Evolutionary conservation across 129 eudicot genomes (phyloP).

Genomic region (Flaveria ramosissima): DNA sequence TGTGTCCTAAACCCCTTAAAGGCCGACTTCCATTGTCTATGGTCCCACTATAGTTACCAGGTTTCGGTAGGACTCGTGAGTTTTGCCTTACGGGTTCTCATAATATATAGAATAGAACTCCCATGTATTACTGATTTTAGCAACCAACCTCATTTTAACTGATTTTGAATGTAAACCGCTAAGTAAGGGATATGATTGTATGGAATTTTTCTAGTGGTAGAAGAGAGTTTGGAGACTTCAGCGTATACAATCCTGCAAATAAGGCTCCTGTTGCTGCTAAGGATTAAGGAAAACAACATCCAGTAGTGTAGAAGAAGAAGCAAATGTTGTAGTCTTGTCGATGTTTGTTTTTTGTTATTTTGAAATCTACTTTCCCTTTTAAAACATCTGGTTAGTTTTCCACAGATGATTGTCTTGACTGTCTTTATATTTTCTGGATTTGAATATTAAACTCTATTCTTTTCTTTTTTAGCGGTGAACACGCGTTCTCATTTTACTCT

Average conservation of each 20-base stretch:
- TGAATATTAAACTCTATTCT: background rate
- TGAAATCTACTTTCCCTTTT: background rate
- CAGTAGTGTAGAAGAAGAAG: slow-evolving; percentile 1
- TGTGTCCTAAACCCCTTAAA: background rate
- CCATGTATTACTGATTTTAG: background rate
- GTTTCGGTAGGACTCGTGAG: background rate
- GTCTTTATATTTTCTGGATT: background rate
- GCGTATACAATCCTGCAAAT: slow-evolving; percentile 71
- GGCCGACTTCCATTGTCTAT: no score
- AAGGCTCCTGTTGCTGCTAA: slow-evolving; percentile 33
- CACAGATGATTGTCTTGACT: background rate
- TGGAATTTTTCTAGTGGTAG: slow-evolving; percentile 71
- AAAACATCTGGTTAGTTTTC: background rate
- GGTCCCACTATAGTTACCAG: no score
- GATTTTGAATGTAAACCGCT: background rate
- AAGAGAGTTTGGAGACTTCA: slow-evolving; percentile 90
- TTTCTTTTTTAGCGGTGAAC: no score
- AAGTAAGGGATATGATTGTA: slow-evolving; percentile 52
- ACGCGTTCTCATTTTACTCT: no score
- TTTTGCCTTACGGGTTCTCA: background rate
- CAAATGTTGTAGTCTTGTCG: slow-evolving; percentile 7
- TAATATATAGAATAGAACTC: background rate
- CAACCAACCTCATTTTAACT: background rate
- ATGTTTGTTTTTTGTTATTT: slow-evolving; percentile 1
- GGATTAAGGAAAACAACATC: slow-evolving; percentile 3